Conservation (phyloP, 768 basidiomycete genomes). For the Agaricus subrufescens region DNA sequence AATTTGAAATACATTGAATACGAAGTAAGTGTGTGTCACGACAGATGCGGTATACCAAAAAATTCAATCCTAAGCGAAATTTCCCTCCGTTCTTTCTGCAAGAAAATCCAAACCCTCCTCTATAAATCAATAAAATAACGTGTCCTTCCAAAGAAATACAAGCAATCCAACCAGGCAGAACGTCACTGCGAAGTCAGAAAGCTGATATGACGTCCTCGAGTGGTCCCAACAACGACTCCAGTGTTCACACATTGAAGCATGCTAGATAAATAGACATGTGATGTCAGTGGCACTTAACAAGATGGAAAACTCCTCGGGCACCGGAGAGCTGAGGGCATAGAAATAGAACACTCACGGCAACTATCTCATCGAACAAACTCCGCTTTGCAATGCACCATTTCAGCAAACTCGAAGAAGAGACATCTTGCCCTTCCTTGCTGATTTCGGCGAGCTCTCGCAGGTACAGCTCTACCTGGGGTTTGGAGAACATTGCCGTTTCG, state of each 20-base stretch:
- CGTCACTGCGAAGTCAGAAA: conserved; percentile 21
- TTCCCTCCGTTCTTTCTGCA: background rate
- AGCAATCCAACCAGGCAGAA: conserved; percentile 21
- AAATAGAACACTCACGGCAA: conserved; percentile 19
- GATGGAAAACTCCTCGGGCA: background rate
- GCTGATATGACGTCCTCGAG: conserved; percentile 4
- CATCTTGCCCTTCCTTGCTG: background rate
- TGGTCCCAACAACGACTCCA: conserved; percentile 25
- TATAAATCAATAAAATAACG: conserved; percentile 12
- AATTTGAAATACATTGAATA: background rate
- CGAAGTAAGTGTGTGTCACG: background rate
- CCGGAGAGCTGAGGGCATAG: background rate
- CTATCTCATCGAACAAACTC: conserved; percentile 18
- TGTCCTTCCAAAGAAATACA: conserved; percentile 26
- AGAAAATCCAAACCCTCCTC: background rate
- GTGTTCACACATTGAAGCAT: conserved; percentile 29
- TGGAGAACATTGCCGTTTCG: conserved; percentile 10
- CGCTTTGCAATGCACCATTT: conserved; percentile 25
- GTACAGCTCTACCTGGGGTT: conserved; percentile 12
- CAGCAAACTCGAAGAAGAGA: conserved; percentile 15
- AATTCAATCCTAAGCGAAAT: background rate
- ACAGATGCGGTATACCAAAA: background rate
- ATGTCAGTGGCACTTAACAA: background rate
- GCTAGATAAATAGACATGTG: conserved; percentile 15
- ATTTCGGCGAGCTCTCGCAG: conserved; percentile 22